Base-by-base conservation (phyloP, 495 filamentous ascomycete species). In the Aspergillus coremiiformis region DNA sequence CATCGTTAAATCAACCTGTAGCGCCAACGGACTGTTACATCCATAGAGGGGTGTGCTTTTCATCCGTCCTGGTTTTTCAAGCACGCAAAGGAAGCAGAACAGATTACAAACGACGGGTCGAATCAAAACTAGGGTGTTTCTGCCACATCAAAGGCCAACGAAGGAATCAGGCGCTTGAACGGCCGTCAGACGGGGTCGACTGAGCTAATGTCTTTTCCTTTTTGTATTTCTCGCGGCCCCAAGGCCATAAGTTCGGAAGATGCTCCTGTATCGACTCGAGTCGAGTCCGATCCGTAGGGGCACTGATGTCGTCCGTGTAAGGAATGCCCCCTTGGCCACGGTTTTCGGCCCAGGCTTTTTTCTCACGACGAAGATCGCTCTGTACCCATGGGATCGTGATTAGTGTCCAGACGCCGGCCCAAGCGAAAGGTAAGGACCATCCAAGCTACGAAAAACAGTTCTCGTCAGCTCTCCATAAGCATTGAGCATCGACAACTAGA, bases 321-420 rank as follows among this genome's bases (percentile, higher is more conserved):
- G 47, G 67, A 43, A 70, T 66, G 11, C 70, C 71, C 19, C 68
- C 67, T 52, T 71, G 69, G 10, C 58, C 67, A 10, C 61, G 59
- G 41, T 69, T 66, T 22, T 67, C 59, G n/a, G 55, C 58, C 86
- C 86, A 90, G 5, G 71, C 64, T 39, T 73, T 68, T 63, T 84
- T 82, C 64, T 93, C 87, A 9, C 74, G 63, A 26, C 74, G 66
- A 17, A 93, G 68, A 44, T 75, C 77, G 44, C 72, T 74, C 50
- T 82, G 78, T 0, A 88, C 82, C 83, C 84, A 90, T 3, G 72
- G 62, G 24, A 85, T 80, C 10, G 87, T 90, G 32, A 84, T 79
- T 11, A 71, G 51, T 0, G 80, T 78, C 87, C 85, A 89, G 3
- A 87, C 51, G 6, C 66, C 76, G 7, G 81, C 81, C 75, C 87